Evolutionary conservation across 768 basidiomycete species (phyloP).

Genomic region (Lentinula raphanica): DNA sequence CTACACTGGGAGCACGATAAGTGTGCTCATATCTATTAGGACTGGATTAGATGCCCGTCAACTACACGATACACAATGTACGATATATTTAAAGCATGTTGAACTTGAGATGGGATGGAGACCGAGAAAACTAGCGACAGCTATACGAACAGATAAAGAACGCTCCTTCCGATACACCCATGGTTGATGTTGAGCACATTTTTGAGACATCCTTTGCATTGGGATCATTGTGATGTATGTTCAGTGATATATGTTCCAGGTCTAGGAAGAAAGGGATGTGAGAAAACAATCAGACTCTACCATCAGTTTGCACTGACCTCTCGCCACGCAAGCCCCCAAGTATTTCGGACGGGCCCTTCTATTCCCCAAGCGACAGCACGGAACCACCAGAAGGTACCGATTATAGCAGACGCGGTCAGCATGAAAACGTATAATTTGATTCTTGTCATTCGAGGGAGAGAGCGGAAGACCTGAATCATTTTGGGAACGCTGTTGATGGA

Average conservation of each 20-base stretch:
- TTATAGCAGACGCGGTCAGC: constrained; percentile 48
- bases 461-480: neutral
- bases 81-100: neutral
- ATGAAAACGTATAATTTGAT: constrained; percentile 75
- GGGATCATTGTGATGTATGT: too few species aligned
- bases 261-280: constrained; percentile 14
- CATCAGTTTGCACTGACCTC: too few species aligned
- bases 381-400: constrained; percentile 95
- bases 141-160: neutral
- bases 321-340: constrained; percentile 79
- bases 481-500: neutral
- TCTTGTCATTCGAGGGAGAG: constrained; percentile 27
- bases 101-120: neutral
- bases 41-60: neutral
- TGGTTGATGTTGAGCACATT: neutral
- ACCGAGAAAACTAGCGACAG: neutral
- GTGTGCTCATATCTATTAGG: too few species aligned
- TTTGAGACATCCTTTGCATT: too few species aligned
- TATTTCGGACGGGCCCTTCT: constrained; percentile 77
- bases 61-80: neutral
- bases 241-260: constrained; percentile 26
- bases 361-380: constrained; percentile 86
- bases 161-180: neutral
- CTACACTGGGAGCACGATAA: too few species aligned
- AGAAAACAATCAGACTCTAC: constrained; percentile 4